A percentile compares a stretch with the other conserved stretches of the same genome.
These are phyloP conservation scores for Tilletia setariae DNA, from an alignment of 1,284 basidiomycete species.

Conservation along the genomic window DNA sequence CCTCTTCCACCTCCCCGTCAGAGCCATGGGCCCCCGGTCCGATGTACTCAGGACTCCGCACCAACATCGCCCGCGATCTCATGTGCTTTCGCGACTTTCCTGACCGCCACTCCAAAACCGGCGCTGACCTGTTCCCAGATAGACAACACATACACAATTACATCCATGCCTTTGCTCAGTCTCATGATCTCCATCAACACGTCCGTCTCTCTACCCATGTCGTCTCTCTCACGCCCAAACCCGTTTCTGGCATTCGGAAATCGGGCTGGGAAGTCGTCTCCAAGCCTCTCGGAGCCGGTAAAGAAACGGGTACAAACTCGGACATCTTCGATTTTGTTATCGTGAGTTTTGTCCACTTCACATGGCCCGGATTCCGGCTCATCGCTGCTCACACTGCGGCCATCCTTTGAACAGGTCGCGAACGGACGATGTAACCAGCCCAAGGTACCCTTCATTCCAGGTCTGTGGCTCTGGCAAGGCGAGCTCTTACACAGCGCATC, in stretches of 20 bases:
- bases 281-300: constrained; percentile 29
- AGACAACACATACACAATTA: constrained; percentile 53
- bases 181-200: neutral
- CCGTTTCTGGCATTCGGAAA: neutral
- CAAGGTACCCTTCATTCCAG: constrained; percentile 56
- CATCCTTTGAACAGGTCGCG: constrained; percentile 52
- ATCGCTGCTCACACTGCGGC: too few relatives aligned
- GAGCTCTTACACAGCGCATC: constrained; percentile 57
- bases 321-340: constrained; percentile 38
- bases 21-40: constrained; percentile 27
- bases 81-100: constrained; percentile 53
- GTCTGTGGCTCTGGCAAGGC: constrained; percentile 55
- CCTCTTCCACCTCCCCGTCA: neutral
- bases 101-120: constrained; percentile 25
- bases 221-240: constrained; percentile 27
- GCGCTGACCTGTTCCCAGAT: constrained; percentile 25
- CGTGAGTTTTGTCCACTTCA: neutral
- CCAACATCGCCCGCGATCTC: constrained; percentile 49
- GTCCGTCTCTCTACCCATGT: too few relatives aligned
- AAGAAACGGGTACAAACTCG: neutral
- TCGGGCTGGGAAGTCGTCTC: constrained; percentile 20
- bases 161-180: constrained; percentile 52
- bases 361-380: too few relatives aligned
- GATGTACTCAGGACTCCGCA: constrained; percentile 51
- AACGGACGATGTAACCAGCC: constrained; percentile 60